Conservation (phyloP, 148 eudicot species). For the Vaccinium darrowii region DNA sequence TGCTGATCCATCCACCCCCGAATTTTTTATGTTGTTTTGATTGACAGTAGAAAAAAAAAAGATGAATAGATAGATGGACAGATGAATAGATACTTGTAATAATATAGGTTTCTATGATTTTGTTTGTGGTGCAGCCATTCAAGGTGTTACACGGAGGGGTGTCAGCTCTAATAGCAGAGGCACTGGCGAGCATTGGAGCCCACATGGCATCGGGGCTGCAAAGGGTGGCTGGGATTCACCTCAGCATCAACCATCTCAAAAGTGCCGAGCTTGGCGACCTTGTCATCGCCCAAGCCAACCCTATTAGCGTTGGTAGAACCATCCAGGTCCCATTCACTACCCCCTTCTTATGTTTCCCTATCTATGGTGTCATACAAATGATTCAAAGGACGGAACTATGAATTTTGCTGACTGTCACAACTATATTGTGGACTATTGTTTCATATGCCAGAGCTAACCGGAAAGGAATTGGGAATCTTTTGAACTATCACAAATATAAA, state of each 20-base stretch:
- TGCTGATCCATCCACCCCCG: background rate
- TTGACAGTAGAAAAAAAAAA: background rate
- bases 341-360: background rate
- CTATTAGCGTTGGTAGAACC: slow-evolving; percentile 55
- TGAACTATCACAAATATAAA: background rate
- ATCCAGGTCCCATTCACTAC: slow-evolving; percentile 46
- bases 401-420: background rate
- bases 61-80: background rate
- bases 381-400: background rate
- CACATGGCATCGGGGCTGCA: slow-evolving; percentile 60
- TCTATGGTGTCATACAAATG: background rate
- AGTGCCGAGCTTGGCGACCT: slow-evolving; percentile 66
- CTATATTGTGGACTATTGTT: background rate
- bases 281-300: slow-evolving; percentile 62
- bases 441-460: background rate
- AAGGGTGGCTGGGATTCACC: slow-evolving; percentile 76
- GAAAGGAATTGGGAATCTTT: background rate
- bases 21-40: background rate
- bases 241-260: slow-evolving; percentile 63
- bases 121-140: slow-evolving; percentile 51
- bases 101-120: background rate
- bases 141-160: slow-evolving; percentile 83
- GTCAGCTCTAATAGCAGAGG: slow-evolving; percentile 69
- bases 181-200: slow-evolving; percentile 77
- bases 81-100: background rate